Base-by-base conservation (phyloP, 352 stramenopile genomes). In the Phytophthora ramorum region DNA sequence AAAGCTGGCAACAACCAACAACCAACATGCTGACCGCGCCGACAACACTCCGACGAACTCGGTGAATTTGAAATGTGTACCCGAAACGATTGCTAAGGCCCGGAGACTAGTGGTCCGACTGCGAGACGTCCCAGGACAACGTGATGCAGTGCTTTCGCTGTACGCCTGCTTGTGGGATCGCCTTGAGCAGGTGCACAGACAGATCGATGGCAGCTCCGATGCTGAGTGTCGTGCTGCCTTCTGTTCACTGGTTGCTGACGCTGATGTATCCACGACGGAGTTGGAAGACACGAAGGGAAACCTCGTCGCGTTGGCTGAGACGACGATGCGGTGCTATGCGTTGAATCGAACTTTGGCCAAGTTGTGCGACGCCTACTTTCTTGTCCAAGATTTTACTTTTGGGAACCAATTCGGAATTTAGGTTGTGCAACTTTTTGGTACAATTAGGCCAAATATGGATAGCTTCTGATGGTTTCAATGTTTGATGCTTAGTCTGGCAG, bases 261-360 rank as follows among this genome's bases (percentile, higher is more conserved):
- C 41, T 19, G 10, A 43, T 32, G 16, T 8, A 0, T 44, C 30
- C 12, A 60, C 41, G 2, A 22, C 49, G 10, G 60, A 60, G 12
- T 26, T 54, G 5, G 3, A 51, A 47, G 10, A 40, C 20, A 28
- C 6, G 3, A 52, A 17, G 7, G 8, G 4, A 17, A 66, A 7
- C 19, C 20, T 50, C 10, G 37, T 38, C 8, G 22, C 38, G 14
- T 22, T 43, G 9, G 48, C 48, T 12, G 49, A 66, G 24, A 43
- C 16, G 12, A 60, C 32, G 9, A 48, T 60, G 38, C 26, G 32
- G 28, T 48, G 26, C 13, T 54, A 60, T 17, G 10, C 58, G 28
- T 20, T 66, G n/a, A 4, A 26, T 48, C 48, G 58, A 19, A n/a
- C 14, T 17, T 17, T 66, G 30, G 50, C 41, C 40, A 60, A 66